Evolutionary conservation across 208 protist species (phyloP).

Genomic region (Acanthamoeba castellanii): DNA sequence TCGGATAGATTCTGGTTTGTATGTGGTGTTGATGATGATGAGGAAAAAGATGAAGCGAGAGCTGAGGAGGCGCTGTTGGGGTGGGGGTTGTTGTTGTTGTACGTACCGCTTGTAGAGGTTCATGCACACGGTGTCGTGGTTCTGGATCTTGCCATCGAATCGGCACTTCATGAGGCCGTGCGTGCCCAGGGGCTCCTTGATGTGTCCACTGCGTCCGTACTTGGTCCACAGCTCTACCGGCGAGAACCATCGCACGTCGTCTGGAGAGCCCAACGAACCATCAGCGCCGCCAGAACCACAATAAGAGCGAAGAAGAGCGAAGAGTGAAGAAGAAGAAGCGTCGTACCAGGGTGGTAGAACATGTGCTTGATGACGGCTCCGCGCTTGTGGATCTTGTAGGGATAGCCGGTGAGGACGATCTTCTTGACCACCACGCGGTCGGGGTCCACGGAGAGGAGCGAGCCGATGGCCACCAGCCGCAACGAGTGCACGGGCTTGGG

Average conservation of each 20-base stretch:
- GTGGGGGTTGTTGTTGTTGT: background rate
- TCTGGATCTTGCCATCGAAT: slow-evolving; percentile 95
- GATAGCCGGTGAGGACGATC: slow-evolving; percentile 90
- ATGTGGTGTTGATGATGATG: slow-evolving; percentile 80
- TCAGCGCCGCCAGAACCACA: slow-evolving; percentile 75
- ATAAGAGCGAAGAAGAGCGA: background rate
- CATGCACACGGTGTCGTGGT: slow-evolving; percentile 98
- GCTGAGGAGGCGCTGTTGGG: too few relatives aligned
- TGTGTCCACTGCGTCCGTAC: slow-evolving; percentile 95
- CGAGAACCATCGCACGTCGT: slow-evolving; percentile 98
- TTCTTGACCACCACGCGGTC: slow-evolving; percentile 91
- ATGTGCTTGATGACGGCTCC: slow-evolving; percentile 94
- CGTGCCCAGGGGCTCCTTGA: slow-evolving; percentile 96
- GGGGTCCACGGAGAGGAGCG: slow-evolving; percentile 87
- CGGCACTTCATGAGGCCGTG: slow-evolving; percentile 97
- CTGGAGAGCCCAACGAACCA: slow-evolving; percentile 83
- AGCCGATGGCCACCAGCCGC: slow-evolving; percentile 83
- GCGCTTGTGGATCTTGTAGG: slow-evolving; percentile 91
- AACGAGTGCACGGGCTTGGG: slow-evolving; percentile 56
- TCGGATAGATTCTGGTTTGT: slow-evolving; percentile 66
- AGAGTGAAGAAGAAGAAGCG: background rate
- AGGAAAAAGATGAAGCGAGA: slow-evolving; percentile 84
- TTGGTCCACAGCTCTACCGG: slow-evolving; percentile 97
- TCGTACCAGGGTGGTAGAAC: slow-evolving; percentile 87
- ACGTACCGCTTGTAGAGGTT: slow-evolving; percentile 95